A percentile compares a stretch with the other conserved stretches of the same genome.
phyloP scores from a whole-genome alignment of 257 asterid genomes.

The Craterostigma plantagineum region DNA sequence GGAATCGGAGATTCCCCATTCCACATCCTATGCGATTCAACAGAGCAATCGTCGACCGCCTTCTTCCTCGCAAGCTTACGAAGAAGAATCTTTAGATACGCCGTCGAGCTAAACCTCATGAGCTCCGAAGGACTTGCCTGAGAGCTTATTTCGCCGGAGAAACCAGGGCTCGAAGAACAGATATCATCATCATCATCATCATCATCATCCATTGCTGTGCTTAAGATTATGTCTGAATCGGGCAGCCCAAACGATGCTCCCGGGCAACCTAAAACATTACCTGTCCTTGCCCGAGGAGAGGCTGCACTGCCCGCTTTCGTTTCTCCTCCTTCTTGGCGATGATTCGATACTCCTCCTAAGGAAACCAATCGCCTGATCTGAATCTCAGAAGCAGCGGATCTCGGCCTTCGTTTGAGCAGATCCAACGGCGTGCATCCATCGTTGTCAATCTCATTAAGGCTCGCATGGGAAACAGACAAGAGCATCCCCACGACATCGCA shows the following conservation, averaged over 20 bases:
- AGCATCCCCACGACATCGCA: constrained; percentile 60
- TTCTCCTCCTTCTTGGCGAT: constrained; percentile 19
- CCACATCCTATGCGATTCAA: constrained; percentile 16
- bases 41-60: constrained; percentile 22
- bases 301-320: constrained; percentile 20
- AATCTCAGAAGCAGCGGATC: constrained; percentile 48
- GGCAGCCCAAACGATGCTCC: constrained; percentile 81
- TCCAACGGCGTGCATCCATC: constrained; percentile 70
- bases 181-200: constrained; percentile 12
- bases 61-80: constrained; percentile 19
- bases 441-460: constrained; percentile 34
- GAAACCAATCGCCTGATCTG: constrained; percentile 51
- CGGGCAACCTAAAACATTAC: constrained; percentile 50
- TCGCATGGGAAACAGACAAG: constrained; percentile 31
- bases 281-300: constrained; percentile 39
- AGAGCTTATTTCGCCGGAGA: constrained; percentile 38
- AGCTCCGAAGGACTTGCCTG: too few species aligned
- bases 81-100: constrained; percentile 35
- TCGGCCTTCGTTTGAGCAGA: constrained; percentile 48
- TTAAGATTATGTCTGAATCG: constrained; percentile 51
- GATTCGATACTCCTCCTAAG: constrained; percentile 43
- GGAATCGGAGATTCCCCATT: constrained; percentile 26
- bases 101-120: constrained; percentile 9
- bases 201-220: constrained; percentile 14
- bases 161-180: constrained; percentile 19